A percentile compares a stretch with the other conserved stretches of the same genome.
Evolutionary conservation across 805 yeast species (phyloP).

Genomic region (Wickerhamiella occidentalis): DNA sequence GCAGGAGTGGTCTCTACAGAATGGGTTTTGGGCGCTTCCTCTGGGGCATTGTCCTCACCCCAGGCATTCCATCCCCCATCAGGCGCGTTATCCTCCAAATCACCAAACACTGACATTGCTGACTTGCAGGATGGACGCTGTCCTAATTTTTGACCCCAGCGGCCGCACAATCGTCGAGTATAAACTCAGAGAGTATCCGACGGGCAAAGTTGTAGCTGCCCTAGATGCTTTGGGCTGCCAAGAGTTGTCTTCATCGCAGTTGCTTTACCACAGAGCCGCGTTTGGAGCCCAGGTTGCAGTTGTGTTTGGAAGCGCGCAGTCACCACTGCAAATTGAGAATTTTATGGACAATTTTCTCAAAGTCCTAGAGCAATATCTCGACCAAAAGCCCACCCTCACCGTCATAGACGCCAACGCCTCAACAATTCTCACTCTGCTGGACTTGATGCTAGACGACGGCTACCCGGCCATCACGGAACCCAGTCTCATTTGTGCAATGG

Average conservation of each 20-base stretch:
- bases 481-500: constrained; percentile 53
- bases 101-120: constrained; percentile 18
- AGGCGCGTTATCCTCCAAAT: constrained; percentile 24
- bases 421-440: constrained; percentile 54
- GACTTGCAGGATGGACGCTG: constrained; percentile 15
- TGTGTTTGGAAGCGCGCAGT: constrained; percentile 26
- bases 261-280: constrained; percentile 22
- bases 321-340: constrained; percentile 45
- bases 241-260: constrained; percentile 23
- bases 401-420: constrained; percentile 62
- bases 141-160: constrained; percentile 14
- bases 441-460: constrained; percentile 70
- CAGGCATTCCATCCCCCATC: constrained; percentile 17
- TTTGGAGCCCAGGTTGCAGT: constrained; percentile 23
- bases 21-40: background rate
- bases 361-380: constrained; percentile 48
- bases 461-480: constrained; percentile 61
- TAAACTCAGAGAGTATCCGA: constrained; percentile 7
- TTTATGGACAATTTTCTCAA: constrained; percentile 41
- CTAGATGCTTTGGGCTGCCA: constrained; percentile 11
- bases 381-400: constrained; percentile 36
- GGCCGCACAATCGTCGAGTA: constrained; percentile 15
- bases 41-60: background rate
- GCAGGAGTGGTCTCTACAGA: background rate
- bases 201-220: background rate